A percentile compares a stretch with the other conserved stretches of the same genome.
Conservation (phyloP, 257 asterid genomes). For the Osmanthus fragrans region DNA sequence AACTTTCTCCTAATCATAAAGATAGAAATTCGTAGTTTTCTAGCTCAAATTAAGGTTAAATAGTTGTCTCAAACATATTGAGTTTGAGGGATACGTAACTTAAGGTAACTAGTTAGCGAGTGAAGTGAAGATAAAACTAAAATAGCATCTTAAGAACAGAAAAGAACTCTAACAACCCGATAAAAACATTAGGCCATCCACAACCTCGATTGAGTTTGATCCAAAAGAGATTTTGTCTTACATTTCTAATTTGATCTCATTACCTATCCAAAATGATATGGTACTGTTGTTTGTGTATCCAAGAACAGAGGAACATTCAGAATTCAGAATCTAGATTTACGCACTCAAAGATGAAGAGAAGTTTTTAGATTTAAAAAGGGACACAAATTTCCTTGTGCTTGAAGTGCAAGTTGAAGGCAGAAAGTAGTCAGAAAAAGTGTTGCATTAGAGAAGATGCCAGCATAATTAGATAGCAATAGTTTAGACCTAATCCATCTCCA, state of each 20-base stretch:
- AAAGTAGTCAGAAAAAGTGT: background rate
- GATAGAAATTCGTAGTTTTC: background rate
- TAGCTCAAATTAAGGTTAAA: background rate
- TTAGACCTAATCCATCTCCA: background rate
- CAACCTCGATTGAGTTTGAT: background rate
- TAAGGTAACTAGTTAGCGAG: background rate
- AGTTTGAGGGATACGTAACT: background rate
- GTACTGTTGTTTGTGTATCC: background rate
- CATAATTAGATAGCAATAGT: background rate
- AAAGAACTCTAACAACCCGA: background rate
- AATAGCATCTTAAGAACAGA: background rate
- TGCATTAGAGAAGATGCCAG: background rate
- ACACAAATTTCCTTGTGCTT: background rate
- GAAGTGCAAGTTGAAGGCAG: background rate
- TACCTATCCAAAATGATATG: background rate
- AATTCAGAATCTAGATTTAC: background rate
- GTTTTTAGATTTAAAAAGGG: background rate
- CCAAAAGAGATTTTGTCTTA: background rate
- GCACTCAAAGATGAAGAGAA: background rate
- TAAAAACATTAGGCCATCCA: slow-evolving; percentile 1
- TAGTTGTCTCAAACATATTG: background rate
- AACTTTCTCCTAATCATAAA: background rate
- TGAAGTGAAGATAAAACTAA: background rate
- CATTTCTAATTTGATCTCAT: background rate
- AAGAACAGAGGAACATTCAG: background rate